Evolutionary conservation across 108 stramenopile genomes (phyloP).

Genomic region (Skeletonema grethae): DNA sequence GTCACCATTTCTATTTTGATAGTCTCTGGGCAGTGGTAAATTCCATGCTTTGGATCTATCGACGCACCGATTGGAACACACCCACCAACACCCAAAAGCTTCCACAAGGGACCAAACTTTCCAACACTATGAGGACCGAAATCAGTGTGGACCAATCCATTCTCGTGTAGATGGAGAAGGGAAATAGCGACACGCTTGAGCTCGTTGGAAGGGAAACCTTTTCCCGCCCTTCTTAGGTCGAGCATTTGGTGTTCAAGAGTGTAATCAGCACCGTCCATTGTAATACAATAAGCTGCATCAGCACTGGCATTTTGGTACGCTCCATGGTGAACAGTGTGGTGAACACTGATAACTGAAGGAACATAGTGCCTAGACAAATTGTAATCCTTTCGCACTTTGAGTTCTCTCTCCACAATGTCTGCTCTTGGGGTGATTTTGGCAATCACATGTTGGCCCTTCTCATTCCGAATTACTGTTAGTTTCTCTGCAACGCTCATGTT

Average conservation of each 20-base stretch:
- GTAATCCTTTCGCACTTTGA: constrained; percentile 83
- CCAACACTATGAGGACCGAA: constrained; percentile 92
- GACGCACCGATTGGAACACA: constrained; percentile 67
- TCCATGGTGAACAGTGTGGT: constrained; percentile 91
- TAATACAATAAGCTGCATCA: constrained; percentile 89
- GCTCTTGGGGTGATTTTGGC: constrained; percentile 88
- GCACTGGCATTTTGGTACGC: constrained; percentile 91
- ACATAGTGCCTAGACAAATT: constrained; percentile 89
- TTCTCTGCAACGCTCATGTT: constrained; percentile 85
- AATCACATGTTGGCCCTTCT: constrained; percentile 91
- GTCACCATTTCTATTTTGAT: constrained; percentile 64
- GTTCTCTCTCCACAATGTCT: constrained; percentile 86
- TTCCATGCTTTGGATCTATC: constrained; percentile 82
- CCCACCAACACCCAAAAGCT: constrained; percentile 86
- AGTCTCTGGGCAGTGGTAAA: constrained; percentile 89
- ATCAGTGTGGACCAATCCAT: constrained; percentile 86
- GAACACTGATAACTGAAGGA: constrained; percentile 89
- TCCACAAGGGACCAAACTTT: constrained; percentile 87
- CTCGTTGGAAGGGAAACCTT: constrained; percentile 78
- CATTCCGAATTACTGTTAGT: constrained; percentile 73
- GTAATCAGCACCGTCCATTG: constrained; percentile 91
- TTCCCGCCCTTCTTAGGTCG: constrained; percentile 78
- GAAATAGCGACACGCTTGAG: constrained; percentile 86
- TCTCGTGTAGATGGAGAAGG: constrained; percentile 86
- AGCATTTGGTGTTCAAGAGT: constrained; percentile 90